Evolutionary conservation across 805 yeast species (phyloP).

Genomic region (Metschnikowia kofuensis): DNA sequence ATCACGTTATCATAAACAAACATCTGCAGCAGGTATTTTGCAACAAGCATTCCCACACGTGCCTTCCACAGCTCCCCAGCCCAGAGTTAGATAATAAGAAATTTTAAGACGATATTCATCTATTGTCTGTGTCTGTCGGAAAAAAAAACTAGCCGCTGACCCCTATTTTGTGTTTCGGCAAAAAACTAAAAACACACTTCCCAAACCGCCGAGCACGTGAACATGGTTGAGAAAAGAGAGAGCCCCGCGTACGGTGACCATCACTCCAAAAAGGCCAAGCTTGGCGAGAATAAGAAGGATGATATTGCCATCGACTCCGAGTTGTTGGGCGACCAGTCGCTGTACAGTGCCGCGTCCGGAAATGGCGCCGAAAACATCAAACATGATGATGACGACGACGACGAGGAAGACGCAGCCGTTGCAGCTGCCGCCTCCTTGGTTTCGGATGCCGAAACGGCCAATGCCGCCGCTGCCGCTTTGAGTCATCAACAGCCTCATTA

Average conservation of each 20-base stretch:
- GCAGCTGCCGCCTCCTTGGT: slow-evolving; percentile 30
- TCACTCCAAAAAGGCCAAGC: slow-evolving; percentile 15
- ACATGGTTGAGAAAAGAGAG: slow-evolving; percentile 20
- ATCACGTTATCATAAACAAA: slow-evolving; percentile 19
- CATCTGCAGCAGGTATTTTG: slow-evolving; percentile 6
- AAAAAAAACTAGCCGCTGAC: neutral
- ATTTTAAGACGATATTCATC: too few relatives aligned
- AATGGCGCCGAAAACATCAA: slow-evolving; percentile 9
- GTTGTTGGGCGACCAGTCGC: slow-evolving; percentile 40
- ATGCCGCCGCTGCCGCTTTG: slow-evolving; percentile 22
- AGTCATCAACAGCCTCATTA: slow-evolving; percentile 23
- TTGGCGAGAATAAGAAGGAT: slow-evolving; percentile 16
- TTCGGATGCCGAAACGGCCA: slow-evolving; percentile 24
- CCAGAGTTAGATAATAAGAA: too few relatives aligned
- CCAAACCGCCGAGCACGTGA: slow-evolving; percentile 4
- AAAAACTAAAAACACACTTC: neutral
- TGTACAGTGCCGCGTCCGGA: slow-evolving; percentile 19
- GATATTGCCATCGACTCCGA: slow-evolving; percentile 41
- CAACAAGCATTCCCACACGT: neutral
- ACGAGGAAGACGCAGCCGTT: slow-evolving; percentile 25
- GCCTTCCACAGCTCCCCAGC: too few relatives aligned
- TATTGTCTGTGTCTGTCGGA: neutral
- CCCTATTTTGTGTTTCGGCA: neutral
- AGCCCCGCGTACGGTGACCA: slow-evolving; percentile 15
- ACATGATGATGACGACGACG: slow-evolving; percentile 20